Conservation (phyloP, 345 rosid species). For the Microcos paniculata region DNA sequence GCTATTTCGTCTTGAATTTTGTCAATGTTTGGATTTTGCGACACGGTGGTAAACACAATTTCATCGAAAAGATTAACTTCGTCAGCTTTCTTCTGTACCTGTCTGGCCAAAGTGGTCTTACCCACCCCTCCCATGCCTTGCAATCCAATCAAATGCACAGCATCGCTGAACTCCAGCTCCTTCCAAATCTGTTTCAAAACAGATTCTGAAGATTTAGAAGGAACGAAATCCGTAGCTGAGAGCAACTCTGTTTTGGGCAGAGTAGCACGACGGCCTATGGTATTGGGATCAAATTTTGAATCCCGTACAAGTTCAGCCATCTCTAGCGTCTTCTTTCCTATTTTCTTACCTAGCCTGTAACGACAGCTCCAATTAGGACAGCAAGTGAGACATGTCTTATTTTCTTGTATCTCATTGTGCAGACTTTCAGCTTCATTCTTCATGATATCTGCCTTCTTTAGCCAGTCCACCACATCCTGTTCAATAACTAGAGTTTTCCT, state of each 20-base stretch:
- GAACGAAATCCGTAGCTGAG: not conserved
- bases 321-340: not conserved
- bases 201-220: not conserved
- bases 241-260: not conserved
- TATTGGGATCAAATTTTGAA: not conserved
- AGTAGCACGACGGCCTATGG: not conserved
- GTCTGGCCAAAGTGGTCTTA: not conserved
- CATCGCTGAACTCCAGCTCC: not conserved
- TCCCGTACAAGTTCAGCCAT: not conserved
- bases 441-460: not conserved
- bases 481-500: not conserved
- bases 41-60: not conserved
- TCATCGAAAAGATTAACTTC: no score
- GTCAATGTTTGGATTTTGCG: not conserved
- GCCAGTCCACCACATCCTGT: not conserved
- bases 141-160: not conserved
- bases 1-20: not conserved
- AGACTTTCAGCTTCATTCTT: not conserved
- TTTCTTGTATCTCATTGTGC: not conserved
- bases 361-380: not conserved
- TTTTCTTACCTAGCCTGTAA: not conserved
- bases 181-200: not conserved
- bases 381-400: not conserved
- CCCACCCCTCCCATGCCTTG: not conserved
- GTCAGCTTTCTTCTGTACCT: not conserved